These are phyloP conservation scores for Blastocystis sp. DNA, from an alignment of 352 stramenopile genomes.

Conservation along the genomic window DNA sequence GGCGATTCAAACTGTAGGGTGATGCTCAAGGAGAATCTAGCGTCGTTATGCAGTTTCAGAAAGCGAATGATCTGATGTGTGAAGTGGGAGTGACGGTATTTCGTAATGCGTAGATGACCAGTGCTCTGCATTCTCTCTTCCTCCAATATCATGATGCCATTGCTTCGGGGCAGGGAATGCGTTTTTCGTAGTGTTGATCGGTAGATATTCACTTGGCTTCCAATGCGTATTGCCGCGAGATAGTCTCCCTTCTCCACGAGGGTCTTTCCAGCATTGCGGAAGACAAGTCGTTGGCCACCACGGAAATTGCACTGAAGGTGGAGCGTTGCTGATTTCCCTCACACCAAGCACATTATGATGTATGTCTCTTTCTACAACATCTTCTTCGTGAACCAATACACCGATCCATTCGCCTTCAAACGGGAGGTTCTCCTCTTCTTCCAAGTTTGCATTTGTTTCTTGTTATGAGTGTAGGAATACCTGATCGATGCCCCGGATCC, in stretches of 20 bases:
- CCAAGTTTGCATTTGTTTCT: constrained; percentile 17
- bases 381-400: not conserved
- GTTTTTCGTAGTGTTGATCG: not conserved
- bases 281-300: not conserved
- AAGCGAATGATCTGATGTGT: too few species aligned
- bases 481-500: not conserved
- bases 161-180: not conserved
- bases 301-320: too few species aligned
- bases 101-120: too few species aligned
- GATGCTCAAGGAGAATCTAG: too few species aligned
- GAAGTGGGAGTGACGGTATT: too few species aligned
- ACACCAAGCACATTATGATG: not conserved
- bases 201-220: not conserved
- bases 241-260: not conserved
- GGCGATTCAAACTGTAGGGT: too few species aligned
- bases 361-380: constrained; percentile 24
- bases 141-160: too few species aligned
- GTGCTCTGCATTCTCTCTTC: too few species aligned
- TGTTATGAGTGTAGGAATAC: constrained; percentile 17
- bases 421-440: constrained; percentile 1
- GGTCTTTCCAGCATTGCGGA: not conserved
- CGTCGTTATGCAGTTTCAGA: too few species aligned
- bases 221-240: not conserved
- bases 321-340: not conserved
- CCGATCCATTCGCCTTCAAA: not conserved